Percentiles rank a stretch among this genome's conserved stretches.
phyloP scores from a whole-genome alignment of 2,329 filamentous ascomycete species.

The Mycosphaerella arachidis region DNA sequence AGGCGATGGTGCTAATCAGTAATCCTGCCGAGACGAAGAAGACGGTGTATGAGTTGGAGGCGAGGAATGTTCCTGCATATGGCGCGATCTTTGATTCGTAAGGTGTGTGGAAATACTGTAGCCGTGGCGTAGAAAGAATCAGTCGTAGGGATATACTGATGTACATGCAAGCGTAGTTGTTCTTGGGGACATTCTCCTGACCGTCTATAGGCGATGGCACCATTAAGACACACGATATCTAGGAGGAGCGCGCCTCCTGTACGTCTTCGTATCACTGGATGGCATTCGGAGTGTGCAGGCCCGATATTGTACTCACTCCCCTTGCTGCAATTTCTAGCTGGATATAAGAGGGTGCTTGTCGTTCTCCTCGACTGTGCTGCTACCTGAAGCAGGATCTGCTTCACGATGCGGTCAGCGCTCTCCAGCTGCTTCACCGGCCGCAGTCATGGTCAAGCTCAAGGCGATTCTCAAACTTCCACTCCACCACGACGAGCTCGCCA shows the following conservation, averaged over 20 bases:
- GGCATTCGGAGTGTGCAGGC: too few species aligned
- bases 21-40: conserved; percentile 64
- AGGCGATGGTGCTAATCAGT: conserved; percentile 70
- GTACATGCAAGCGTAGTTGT: not conserved
- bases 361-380: not conserved
- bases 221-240: too few species aligned
- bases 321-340: too few species aligned
- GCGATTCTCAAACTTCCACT: not conserved
- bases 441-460: not conserved
- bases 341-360: not conserved
- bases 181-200: too few species aligned
- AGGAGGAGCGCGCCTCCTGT: too few species aligned
- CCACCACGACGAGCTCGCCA: not conserved
- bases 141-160: not conserved
- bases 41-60: conserved; percentile 66
- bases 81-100: conserved; percentile 69
- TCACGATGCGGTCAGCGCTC: not conserved
- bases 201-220: too few species aligned
- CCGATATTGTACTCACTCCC: too few species aligned
- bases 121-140: not conserved
- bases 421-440: not conserved
- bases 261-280: too few species aligned
- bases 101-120: not conserved
- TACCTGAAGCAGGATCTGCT: not conserved
- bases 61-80: conserved; percentile 61